phyloP scores from a whole-genome alignment of 768 basidiomycete species.

The Mycena maculata region DNA sequence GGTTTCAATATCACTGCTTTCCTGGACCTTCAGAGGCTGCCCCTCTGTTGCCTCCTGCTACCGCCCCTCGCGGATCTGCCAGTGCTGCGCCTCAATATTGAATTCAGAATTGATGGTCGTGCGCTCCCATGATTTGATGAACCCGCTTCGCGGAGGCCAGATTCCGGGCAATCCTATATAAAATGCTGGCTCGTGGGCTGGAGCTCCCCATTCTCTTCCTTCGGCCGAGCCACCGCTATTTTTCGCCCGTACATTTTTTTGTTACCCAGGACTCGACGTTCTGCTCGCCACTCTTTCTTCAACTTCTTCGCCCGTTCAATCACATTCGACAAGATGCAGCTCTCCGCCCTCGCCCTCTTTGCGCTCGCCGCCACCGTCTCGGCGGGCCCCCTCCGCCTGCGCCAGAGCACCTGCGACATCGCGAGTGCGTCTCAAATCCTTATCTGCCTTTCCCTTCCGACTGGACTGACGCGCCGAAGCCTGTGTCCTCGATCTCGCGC shows the following conservation, averaged over 20 bases:
- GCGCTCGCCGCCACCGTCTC: not conserved
- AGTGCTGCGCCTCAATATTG: no score
- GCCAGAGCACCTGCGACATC: constrained; percentile 13
- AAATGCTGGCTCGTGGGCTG: not conserved
- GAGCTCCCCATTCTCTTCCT: constrained; percentile 1
- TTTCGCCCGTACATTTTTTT: not conserved
- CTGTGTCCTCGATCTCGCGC: constrained; percentile 14
- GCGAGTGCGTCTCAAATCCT: not conserved
- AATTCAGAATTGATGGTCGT: constrained; percentile 2
- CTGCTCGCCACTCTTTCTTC: constrained; percentile 12
- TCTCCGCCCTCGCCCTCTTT: constrained; percentile 10
- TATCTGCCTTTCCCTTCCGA: not conserved
- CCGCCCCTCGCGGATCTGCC: no score
- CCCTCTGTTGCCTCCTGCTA: no score
- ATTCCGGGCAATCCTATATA: not conserved
- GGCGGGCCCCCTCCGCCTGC: not conserved
- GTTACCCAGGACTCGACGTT: constrained; percentile 9
- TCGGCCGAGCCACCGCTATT: constrained; percentile 14
- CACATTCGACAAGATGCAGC: constrained; percentile 14
- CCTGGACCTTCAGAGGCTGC: no score
- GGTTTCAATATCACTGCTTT: no score
- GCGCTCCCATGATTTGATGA: not conserved
- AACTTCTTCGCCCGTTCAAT: constrained; percentile 1
- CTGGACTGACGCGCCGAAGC: not conserved
- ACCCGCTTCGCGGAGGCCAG: no score